Percentiles rank a stretch among this genome's conserved stretches.
phyloP scores from a whole-genome alignment of 2,329 filamentous ascomycete species.

The Alternaria sp. region DNA sequence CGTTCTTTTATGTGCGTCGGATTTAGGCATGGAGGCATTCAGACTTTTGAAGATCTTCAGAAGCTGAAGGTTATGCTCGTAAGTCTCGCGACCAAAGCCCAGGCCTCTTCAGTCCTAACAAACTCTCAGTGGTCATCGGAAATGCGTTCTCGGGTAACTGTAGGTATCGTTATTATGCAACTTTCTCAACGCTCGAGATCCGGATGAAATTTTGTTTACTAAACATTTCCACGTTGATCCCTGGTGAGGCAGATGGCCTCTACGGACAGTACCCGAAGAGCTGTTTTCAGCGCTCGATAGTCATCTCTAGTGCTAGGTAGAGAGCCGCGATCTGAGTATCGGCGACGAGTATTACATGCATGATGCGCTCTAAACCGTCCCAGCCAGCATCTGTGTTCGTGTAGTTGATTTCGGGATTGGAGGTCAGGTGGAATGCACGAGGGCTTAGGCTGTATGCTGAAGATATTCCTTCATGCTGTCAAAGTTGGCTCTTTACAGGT shows the following conservation, averaged over 20 bases:
- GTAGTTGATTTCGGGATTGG: neutral
- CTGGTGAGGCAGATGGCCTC: constrained; percentile 47
- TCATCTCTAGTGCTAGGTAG: constrained; percentile 26
- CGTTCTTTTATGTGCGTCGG: constrained; percentile 21
- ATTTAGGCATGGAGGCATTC: constrained; percentile 28
- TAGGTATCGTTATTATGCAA: neutral
- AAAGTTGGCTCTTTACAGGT: neutral
- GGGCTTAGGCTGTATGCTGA: neutral
- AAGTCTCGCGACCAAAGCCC: constrained; percentile 53
- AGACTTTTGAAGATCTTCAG: constrained; percentile 37
- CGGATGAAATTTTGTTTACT: neutral
- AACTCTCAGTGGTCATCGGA: constrained; percentile 50
- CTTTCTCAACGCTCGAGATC: neutral
- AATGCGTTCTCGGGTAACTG: constrained; percentile 43
- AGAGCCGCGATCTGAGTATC: constrained; percentile 25
- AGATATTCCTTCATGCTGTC: neutral
- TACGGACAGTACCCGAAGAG: constrained; percentile 45
- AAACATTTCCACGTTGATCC: constrained; percentile 42
- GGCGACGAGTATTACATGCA: constrained; percentile 14
- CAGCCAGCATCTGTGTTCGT: constrained; percentile 16
- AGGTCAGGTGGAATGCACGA: neutral
- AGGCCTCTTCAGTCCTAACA: constrained; percentile 39
- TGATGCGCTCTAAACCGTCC: constrained; percentile 32
- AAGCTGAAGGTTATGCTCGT: constrained; percentile 50
- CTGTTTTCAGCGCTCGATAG: constrained; percentile 45